Percentiles rank a stretch among this genome's conserved stretches.
phyloP scores from a whole-genome alignment of 176 grass and related monocot genomes.

The Melocanna baccifera region DNA sequence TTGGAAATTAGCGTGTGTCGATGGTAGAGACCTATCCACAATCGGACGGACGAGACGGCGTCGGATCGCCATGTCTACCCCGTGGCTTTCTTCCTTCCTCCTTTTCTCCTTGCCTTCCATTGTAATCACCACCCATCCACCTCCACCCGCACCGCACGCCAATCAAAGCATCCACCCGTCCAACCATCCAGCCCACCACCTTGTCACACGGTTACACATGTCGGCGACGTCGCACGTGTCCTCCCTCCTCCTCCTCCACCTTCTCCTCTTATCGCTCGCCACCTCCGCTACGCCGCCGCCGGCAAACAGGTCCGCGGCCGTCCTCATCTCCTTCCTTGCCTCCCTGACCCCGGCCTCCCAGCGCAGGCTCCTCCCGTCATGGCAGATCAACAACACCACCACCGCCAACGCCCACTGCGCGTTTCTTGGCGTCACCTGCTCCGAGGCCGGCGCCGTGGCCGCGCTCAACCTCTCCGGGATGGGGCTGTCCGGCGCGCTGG shows the following conservation, averaged over 20 bases:
- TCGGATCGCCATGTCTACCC: no score
- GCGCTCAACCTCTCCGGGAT: conserved; percentile 52
- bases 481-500: conserved; percentile 32
- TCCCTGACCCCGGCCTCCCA: conserved; percentile 35
- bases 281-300: neutral
- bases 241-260: neutral
- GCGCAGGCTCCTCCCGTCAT: conserved; percentile 36
- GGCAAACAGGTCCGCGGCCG: neutral
- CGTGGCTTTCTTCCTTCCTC: no score
- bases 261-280: neutral
- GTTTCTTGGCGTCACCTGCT: conserved; percentile 51
- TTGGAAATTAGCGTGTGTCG: no score
- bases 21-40: no score
- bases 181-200: neutral
- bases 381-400: conserved; percentile 2
- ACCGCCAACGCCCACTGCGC: conserved; percentile 22
- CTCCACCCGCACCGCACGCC: no score
- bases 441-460: conserved; percentile 8
- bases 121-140: neutral
- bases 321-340: conserved; percentile 49
- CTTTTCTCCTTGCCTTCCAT: neutral
- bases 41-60: no score
- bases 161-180: no score
- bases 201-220: conserved; percentile 2
- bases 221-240: neutral